Base-by-base conservation (phyloP, 2,329 filamentous ascomycete genomes). In the Pseudomassariella vexata region DNA sequence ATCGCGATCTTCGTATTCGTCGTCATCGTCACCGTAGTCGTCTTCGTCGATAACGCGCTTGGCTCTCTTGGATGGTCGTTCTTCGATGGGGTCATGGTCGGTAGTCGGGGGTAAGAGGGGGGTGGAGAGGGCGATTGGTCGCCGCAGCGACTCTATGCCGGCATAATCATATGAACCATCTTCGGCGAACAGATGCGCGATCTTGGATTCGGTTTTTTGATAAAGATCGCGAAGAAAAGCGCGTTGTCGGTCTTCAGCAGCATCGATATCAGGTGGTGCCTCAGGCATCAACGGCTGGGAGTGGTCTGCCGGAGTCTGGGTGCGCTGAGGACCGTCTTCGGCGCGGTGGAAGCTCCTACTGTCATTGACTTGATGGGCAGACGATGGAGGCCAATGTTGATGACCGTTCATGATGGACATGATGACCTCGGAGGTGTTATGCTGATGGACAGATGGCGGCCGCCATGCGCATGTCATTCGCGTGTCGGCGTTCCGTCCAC, bases 21-120 rank as follows among this genome's bases (percentile, higher is more conserved):
- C 83, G 24, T 90, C 83, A 36, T 95, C 88, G 48, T 90, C 85
- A 45, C 83, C 85, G 52, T 90, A 89, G 60, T 90, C 82, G 49
- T 88, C 83, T 55, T 90, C 85, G 48, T 88, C 79, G 69, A 90
- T 88, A 54, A 77, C 70, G 49, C 85, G 74, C 57, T 82, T 83
- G 28, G 78, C 71, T 60, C 85, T 83, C 63, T 92, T 95, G 36
- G 71, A 63, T 22, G 79, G 76, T 32, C 76, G 73, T 50, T 82
- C 73, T 45, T 66, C 65, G 45, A 73, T 65, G 27, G 71, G 67
- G 41, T 66, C 59, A 52, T 82, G 66, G 59, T 79, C 72, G 58
- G 70, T 76, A 40, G 75, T 60, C 41, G 70, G 64, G 35, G 65
- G 79, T 49, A 61, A 64, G 50, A 63, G 62, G 54, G 62, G 50